Conservation (phyloP, 768 basidiomycete species). For the Plicaturopsis crispa region DNA sequence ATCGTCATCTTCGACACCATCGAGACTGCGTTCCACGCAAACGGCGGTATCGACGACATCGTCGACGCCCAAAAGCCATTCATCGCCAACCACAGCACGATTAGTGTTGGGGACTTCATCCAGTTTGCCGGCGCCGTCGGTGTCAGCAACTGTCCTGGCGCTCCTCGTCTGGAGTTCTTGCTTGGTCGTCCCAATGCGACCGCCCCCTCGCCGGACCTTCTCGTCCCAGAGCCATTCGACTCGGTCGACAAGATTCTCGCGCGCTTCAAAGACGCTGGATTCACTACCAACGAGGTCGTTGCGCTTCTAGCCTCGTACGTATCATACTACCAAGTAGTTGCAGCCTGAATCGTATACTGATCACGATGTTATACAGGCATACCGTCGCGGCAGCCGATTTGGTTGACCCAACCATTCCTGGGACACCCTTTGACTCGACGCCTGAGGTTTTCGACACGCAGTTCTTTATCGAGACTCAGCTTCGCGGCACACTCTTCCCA, state of each 20-base stretch:
- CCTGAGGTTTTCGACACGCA: constrained; percentile 18
- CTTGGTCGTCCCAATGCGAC: constrained; percentile 24
- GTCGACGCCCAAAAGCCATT: too few species aligned
- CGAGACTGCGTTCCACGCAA: constrained; percentile 10
- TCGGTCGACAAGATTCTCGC: constrained; percentile 7
- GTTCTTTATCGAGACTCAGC: too few species aligned
- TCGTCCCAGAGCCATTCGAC: constrained; percentile 28
- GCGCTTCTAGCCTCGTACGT: constrained; percentile 8
- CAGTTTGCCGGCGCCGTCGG: constrained; percentile 28
- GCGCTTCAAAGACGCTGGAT: constrained; percentile 7
- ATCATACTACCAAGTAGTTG: neutral
- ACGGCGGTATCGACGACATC: constrained; percentile 10
- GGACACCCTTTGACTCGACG: constrained; percentile 22
- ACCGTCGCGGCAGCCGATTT: constrained; percentile 9
- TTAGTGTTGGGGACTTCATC: too few species aligned
- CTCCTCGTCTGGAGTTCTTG: constrained; percentile 28
- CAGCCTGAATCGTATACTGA: neutral
- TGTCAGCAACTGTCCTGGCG: constrained; percentile 30
- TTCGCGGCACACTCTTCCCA: constrained; percentile 16
- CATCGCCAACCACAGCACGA: too few species aligned
- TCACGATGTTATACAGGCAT: too few species aligned
- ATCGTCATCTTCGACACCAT: constrained; percentile 11
- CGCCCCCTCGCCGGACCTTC: constrained; percentile 17
- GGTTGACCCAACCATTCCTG: constrained; percentile 7
- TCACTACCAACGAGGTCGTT: constrained; percentile 7